phyloP scores from a whole-genome alignment of 345 rosid species.

The Litchi chinensis region DNA sequence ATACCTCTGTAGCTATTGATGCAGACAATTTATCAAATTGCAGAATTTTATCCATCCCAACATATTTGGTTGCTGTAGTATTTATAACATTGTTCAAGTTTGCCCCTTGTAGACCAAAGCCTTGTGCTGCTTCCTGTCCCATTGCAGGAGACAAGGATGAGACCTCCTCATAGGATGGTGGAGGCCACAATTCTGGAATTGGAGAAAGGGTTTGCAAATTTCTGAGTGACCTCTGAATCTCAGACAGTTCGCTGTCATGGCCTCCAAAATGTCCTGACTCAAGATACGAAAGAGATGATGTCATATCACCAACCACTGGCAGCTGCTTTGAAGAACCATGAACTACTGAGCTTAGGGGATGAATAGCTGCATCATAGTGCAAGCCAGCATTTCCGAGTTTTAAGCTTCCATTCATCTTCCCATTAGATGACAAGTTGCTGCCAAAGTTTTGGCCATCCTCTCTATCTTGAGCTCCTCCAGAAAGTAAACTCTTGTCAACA shows the following conservation, averaged over 20 bases:
- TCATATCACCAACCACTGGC: constrained; percentile 25
- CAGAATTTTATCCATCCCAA: constrained; percentile 33
- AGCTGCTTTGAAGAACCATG: constrained; percentile 29
- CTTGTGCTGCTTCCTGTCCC: constrained; percentile 26
- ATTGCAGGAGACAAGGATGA: constrained; percentile 30
- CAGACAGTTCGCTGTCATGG: constrained; percentile 25
- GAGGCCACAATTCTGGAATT: constrained; percentile 31
- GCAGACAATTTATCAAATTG: constrained; percentile 36
- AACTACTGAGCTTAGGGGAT: constrained; percentile 9
- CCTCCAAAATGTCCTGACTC: constrained; percentile 16
- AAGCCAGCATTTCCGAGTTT: constrained; percentile 27
- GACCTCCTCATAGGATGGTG: constrained; percentile 26
- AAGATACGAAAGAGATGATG: constrained; percentile 22
- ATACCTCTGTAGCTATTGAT: constrained; percentile 38
- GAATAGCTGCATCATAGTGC: constrained; percentile 23
- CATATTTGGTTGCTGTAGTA: constrained; percentile 21
- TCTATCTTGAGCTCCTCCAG: constrained; percentile 19
- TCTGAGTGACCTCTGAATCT: constrained; percentile 26
- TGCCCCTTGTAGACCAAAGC: constrained; percentile 30
- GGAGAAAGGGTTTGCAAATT: constrained; percentile 36
- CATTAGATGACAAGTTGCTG: constrained; percentile 13
- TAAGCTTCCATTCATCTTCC: constrained; percentile 26
- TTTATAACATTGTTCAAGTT: constrained; percentile 17
- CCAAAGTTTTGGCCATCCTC: constrained; percentile 10
- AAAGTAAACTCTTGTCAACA: constrained; percentile 27